Conservation (phyloP, 805 yeast genomes). For the Naumovozyma dairenensis region DNA sequence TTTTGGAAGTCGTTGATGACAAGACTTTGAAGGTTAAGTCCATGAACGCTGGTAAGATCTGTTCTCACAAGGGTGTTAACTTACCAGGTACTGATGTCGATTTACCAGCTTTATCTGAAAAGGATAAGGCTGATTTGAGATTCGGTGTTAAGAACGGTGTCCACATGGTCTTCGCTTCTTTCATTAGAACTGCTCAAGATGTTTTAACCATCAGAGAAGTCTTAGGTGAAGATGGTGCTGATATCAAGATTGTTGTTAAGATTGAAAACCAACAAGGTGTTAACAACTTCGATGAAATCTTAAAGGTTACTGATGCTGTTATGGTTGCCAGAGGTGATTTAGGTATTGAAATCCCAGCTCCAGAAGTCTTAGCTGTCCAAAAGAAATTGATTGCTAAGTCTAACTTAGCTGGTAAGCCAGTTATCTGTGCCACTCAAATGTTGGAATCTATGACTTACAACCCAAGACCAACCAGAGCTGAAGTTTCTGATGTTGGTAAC, state of each 20-base stretch:
- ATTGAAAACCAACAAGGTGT: slow-evolving; percentile 99
- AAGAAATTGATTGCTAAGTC: slow-evolving; percentile 98
- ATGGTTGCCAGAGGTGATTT: slow-evolving; percentile 99
- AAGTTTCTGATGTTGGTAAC: slow-evolving; percentile 98
- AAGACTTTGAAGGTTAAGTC: slow-evolving; percentile 78
- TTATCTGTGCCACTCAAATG: slow-evolving; percentile 99
- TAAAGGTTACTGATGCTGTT: slow-evolving; percentile 93
- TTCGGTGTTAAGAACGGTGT: slow-evolving; percentile 97
- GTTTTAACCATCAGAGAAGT: slow-evolving; percentile 84
- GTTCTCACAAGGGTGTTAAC: slow-evolving; percentile 98
- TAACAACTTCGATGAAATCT: slow-evolving; percentile 96
- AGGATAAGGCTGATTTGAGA: slow-evolving; percentile 83
- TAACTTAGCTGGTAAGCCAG: slow-evolving; percentile 99
- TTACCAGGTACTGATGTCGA: slow-evolving; percentile 98
- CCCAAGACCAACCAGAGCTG: slow-evolving; percentile 99
- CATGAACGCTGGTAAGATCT: slow-evolving; percentile 89
- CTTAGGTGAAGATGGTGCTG: slow-evolving; percentile 93
- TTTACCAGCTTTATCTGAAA: slow-evolving; percentile 94
- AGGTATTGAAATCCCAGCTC: slow-evolving; percentile 99
- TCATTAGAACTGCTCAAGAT: slow-evolving; percentile 91
- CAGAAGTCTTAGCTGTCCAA: slow-evolving; percentile 96
- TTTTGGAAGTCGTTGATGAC: slow-evolving; percentile 69
- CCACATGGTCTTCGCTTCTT: slow-evolving; percentile 97
- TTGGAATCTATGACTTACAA: slow-evolving; percentile 98
- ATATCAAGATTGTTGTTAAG: slow-evolving; percentile 92